Evolutionary conservation across 352 stramenopile species (phyloP).

Genomic region (Pythium oligandrum): DNA sequence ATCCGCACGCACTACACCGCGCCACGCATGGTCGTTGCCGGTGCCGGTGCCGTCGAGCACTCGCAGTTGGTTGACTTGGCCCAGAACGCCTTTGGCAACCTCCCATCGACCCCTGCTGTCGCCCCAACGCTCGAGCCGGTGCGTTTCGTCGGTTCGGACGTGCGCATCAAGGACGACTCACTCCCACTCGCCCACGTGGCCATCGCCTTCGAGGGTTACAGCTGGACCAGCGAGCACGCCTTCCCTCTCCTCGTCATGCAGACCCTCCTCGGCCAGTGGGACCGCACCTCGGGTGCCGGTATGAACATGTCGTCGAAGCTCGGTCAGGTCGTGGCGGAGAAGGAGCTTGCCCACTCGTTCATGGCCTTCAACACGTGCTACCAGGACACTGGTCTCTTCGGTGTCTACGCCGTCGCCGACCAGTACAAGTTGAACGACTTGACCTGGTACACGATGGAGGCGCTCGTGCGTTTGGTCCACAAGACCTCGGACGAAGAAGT

Average conservation of each 20-base stretch:
- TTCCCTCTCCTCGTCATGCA: constrained; percentile 99
- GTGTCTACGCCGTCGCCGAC: constrained; percentile 95
- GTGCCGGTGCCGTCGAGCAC: constrained; percentile 97
- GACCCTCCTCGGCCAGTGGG: constrained; percentile 90
- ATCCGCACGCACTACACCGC: constrained; percentile 99
- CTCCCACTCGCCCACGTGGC: constrained; percentile 92
- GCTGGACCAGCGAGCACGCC: constrained; percentile 97
- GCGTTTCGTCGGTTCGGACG: constrained; percentile 87
- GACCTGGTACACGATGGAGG: constrained; percentile 93
- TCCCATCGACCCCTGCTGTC: constrained; percentile 79
- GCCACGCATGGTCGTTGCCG: constrained; percentile 98
- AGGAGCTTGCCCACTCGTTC: constrained; percentile 96
- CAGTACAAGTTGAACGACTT: constrained; percentile 95
- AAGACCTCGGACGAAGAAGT: constrained; percentile 97
- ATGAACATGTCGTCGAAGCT: constrained; percentile 95
- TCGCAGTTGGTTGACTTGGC: constrained; percentile 95
- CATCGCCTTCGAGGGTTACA: constrained; percentile 97
- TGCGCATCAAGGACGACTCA: constrained; percentile 89
- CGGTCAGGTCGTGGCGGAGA: constrained; percentile 94
- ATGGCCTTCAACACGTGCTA: constrained; percentile 99
- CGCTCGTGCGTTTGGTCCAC: constrained; percentile 94
- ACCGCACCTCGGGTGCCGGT: constrained; percentile 89
- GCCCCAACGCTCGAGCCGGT: constrained; percentile 71
- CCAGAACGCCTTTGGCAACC: constrained; percentile 94
- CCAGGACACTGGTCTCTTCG: constrained; percentile 99